Percentiles rank a stretch among this genome's conserved stretches.
phyloP scores from a whole-genome alignment of 2,329 filamentous ascomycete species.

The Aspergillus fumigatiaffinis region DNA sequence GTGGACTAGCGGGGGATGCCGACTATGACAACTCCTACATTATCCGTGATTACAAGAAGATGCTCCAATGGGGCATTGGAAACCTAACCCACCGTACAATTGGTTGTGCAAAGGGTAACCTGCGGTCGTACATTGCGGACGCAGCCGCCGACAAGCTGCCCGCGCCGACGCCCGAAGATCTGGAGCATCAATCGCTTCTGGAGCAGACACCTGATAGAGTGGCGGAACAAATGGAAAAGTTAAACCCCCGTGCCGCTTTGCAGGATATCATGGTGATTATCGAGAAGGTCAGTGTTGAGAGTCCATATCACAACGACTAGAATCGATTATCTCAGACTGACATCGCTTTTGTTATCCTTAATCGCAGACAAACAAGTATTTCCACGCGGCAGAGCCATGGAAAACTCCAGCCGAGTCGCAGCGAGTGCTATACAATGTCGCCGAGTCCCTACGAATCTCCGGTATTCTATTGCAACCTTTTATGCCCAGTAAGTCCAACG shows the following conservation, averaged over 20 bases:
- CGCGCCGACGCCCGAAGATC: slow-evolving; percentile 26
- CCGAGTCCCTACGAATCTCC: slow-evolving; percentile 72
- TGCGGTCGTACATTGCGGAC: slow-evolving; percentile 55
- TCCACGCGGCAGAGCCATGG: slow-evolving; percentile 69
- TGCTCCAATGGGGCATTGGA: slow-evolving; percentile 71
- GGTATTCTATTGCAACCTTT: slow-evolving; percentile 87
- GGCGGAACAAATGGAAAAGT: slow-evolving; percentile 56
- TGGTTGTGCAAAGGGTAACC: slow-evolving; percentile 65
- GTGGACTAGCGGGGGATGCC: slow-evolving; percentile 71
- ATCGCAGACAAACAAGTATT: slow-evolving; percentile 60
- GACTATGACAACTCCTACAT: slow-evolving; percentile 81
- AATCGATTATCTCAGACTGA: slow-evolving; percentile 8
- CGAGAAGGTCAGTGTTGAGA: slow-evolving; percentile 48
- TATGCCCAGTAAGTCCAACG: slow-evolving; percentile 73
- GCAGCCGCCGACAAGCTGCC: slow-evolving; percentile 27
- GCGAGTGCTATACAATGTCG: slow-evolving; percentile 63
- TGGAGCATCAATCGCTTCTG: slow-evolving; percentile 40
- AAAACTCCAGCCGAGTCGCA: slow-evolving; percentile 46
- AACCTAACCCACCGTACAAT: slow-evolving; percentile 73
- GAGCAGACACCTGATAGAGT: slow-evolving; percentile 40
- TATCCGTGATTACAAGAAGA: slow-evolving; percentile 71
- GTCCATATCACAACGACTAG: background rate
- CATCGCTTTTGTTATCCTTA: background rate
- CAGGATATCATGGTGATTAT: slow-evolving; percentile 61
- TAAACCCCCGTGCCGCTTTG: slow-evolving; percentile 64